Evolutionary conservation across 2,329 filamentous ascomycete genomes (phyloP), one percentile per base, ranked within the genome.

Genomic region (Colletotrichum sp.): DNA sequence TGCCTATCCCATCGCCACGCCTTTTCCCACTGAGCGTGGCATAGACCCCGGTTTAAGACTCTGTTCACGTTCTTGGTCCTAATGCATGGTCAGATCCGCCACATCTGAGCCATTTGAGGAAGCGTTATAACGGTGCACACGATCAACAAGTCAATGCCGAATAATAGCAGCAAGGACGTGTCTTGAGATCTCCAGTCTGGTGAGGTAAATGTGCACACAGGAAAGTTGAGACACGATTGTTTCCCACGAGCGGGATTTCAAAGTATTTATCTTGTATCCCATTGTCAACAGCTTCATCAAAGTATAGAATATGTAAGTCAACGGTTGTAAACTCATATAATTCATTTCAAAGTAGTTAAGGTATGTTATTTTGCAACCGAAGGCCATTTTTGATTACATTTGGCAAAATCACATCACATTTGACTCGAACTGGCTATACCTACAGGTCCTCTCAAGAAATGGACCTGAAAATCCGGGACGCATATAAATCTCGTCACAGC

Each of bases 331-430:
- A n/a, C 18, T 10, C 4, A 18, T n/a, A 44, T 44, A 10, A 12
- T 2, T 44, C 1, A 4, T 44, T n/a, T n/a, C 9, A 12, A 1
- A 44, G 1, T 2, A 44, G 3, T 44, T n/a, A 0, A 10, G 1
- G 18, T 44, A 3, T n/a, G 3, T n/a, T 5, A 8, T 44, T 10
- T 44, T 6, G 39, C 1, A 44, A n/a, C 18, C 39, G 18, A 4
- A 10, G 9, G 16, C 2, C 0, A n/a, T 44, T 44, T 44, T 44
- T 44, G 3, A 44, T 1, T 2, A 4, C 18, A 12, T 49, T n/a
- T n/a, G 18, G 39, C 39, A 44, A 6, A 16, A 16, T 10, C 5
- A 1, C 5, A 6, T 49, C 9, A 12, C 18, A n/a, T 3, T 49
- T 49, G 18, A 49, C 39, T 49, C 1, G 8, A 44, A 1, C 16